Evolutionary conservation across 78 protist species (phyloP).

Genomic region (Dictyostelium brefeldianum): DNA sequence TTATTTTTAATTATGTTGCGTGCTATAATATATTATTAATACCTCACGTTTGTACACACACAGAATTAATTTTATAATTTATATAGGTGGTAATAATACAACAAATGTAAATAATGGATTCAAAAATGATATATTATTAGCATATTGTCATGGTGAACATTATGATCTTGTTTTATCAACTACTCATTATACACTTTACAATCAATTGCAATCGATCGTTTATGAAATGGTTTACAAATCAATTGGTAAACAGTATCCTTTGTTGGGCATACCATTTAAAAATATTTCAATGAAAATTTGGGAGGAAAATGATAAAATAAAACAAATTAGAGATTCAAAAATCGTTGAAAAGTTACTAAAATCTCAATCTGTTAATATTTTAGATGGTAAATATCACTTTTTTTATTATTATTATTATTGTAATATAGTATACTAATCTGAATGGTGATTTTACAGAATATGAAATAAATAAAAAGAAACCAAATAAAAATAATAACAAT

Average conservation of each 20-base stretch:
- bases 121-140: slow-evolving; percentile 9
- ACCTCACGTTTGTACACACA: not conserved
- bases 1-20: too few relatives aligned
- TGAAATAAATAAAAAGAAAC: slow-evolving; percentile 14
- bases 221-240: slow-evolving; percentile 5
- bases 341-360: slow-evolving; percentile 8
- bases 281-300: slow-evolving; percentile 22
- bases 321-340: slow-evolving; percentile 3
- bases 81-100: slow-evolving; percentile 24
- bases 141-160: slow-evolving; percentile 66
- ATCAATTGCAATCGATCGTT: slow-evolving; percentile 22
- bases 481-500: not conserved
- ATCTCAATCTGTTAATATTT: slow-evolving; percentile 10
- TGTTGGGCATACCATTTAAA: not conserved
- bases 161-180: slow-evolving; percentile 39
- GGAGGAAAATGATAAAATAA: slow-evolving; percentile 32
- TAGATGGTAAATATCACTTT: not conserved
- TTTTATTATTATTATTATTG: not conserved
- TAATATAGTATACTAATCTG: not conserved
- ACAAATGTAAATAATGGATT: slow-evolving; percentile 45
- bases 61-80: slow-evolving; percentile 59
- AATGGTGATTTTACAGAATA: not conserved
- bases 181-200: not conserved
- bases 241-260: not conserved
- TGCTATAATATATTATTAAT: not conserved